Evolutionary conservation across 805 yeast genomes (phyloP).

Genomic region (Cyberlindnera misumaiensis): DNA sequence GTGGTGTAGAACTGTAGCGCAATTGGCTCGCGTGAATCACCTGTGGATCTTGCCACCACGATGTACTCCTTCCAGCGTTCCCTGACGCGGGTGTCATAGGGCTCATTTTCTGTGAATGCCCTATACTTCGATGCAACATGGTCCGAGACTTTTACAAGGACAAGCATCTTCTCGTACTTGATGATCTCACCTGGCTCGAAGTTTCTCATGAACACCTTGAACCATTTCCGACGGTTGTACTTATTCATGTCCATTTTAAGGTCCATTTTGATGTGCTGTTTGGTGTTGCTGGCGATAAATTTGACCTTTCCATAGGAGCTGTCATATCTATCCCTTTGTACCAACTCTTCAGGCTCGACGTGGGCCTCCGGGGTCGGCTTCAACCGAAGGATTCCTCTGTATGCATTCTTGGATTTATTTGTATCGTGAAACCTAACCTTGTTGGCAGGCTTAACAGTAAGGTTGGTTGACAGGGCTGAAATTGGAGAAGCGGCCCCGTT

Average conservation of each 20-base stretch:
- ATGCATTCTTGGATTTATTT: neutral
- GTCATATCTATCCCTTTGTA: conserved; percentile 11
- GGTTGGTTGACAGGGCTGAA: too few relatives aligned
- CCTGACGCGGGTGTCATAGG: conserved; percentile 45
- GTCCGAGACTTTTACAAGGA: conserved; percentile 41
- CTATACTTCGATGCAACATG: conserved; percentile 23
- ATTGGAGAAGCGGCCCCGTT: too few relatives aligned
- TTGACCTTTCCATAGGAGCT: conserved; percentile 18
- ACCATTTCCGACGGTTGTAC: conserved; percentile 15
- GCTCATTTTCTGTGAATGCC: conserved; percentile 41
- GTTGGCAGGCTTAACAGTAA: neutral
- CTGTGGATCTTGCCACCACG: conserved; percentile 64
- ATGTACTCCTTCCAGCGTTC: conserved; percentile 80
- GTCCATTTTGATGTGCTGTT: conserved; percentile 2
- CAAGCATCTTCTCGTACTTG: conserved; percentile 61
- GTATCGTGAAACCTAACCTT: neutral
- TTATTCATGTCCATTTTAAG: conserved; percentile 9
- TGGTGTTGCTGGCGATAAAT: conserved; percentile 19
- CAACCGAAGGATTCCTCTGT: neutral
- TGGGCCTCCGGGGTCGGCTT: conserved; percentile 1
- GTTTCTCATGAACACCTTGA: conserved; percentile 26
- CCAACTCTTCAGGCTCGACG: conserved; percentile 6
- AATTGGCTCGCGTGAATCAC: conserved; percentile 43
- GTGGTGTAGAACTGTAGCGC: conserved; percentile 55
- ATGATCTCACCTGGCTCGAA: conserved; percentile 54